Conservation (phyloP, 2,329 filamentous ascomycete species). For the Monosporascus sp. region DNA sequence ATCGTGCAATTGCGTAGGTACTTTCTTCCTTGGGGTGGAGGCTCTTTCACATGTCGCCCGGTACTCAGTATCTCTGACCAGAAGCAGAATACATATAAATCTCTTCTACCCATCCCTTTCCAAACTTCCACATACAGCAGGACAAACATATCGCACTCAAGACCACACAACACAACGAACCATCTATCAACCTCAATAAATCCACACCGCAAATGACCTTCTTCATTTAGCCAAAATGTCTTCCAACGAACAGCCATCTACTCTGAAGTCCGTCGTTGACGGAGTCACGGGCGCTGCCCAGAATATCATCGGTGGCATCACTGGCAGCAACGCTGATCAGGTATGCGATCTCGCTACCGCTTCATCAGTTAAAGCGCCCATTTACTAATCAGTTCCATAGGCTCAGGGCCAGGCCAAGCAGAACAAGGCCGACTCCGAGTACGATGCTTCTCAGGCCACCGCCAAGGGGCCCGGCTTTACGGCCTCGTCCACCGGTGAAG, state of each 20-base stretch:
- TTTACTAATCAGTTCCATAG: slow-evolving; percentile 25
- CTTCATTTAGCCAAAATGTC: slow-evolving; percentile 30
- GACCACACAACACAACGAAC: not conserved
- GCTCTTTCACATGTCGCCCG: not conserved
- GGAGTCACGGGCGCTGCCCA: slow-evolving; percentile 68
- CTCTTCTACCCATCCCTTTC: not conserved
- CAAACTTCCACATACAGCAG: not conserved
- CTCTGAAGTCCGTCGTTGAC: slow-evolving; percentile 73
- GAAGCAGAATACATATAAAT: not conserved
- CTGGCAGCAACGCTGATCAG: slow-evolving; percentile 66
- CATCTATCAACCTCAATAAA: not conserved
- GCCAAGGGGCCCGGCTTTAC: slow-evolving; percentile 69
- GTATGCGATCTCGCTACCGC: slow-evolving; percentile 25
- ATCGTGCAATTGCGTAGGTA: not conserved
- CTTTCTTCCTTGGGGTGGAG: slow-evolving; percentile 2
- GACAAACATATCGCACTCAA: not conserved
- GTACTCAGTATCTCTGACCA: not conserved
- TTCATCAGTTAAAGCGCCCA: not conserved
- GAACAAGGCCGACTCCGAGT: slow-evolving; percentile 58
- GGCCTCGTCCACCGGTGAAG: slow-evolving; percentile 63
- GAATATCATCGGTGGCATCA: slow-evolving; percentile 64
- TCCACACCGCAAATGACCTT: slow-evolving; percentile 10
- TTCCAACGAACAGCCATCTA: slow-evolving; percentile 55
- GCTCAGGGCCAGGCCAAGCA: slow-evolving; percentile 60
- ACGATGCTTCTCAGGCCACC: slow-evolving; percentile 70